A percentile compares a stretch with the other conserved stretches of the same genome.
These are phyloP conservation scores for Hibiscus mutabilis DNA, from an alignment of 345 rosid species.

Conservation along the genomic window DNA sequence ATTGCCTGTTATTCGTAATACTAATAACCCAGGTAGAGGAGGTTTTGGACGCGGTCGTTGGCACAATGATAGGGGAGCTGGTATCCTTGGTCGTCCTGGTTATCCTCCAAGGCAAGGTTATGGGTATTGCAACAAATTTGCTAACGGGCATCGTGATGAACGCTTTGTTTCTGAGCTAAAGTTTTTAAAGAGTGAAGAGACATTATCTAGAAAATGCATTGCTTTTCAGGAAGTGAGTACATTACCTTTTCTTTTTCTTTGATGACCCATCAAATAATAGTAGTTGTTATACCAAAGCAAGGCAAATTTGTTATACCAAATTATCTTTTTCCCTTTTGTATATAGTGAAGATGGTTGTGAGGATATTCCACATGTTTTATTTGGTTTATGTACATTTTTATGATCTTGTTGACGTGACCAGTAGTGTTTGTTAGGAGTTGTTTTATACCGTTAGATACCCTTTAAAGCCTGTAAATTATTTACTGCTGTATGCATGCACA, in stretches of 20 bases:
- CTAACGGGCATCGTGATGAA: conserved; percentile 76
- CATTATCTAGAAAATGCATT: conserved; percentile 68
- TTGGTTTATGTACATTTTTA: not conserved
- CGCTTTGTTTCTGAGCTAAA: conserved; percentile 85
- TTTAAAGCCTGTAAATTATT: not conserved
- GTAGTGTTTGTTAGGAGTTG: not conserved
- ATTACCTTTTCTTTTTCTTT: not conserved
- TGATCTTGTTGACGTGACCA: not conserved
- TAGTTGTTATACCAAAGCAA: not conserved
- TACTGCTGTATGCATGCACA: not conserved
- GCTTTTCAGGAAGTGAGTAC: conserved; percentile 77
- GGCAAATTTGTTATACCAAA: not conserved
- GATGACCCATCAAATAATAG: not conserved
- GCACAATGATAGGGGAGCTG: conserved; percentile 81
- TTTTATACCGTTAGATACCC: not conserved
- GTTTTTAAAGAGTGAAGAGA: conserved; percentile 81
- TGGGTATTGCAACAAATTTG: conserved; percentile 62
- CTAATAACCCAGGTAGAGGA: conserved; percentile 56
- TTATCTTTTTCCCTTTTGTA: not conserved
- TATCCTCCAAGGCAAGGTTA: conserved; percentile 66
- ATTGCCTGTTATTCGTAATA: conserved; percentile 52
- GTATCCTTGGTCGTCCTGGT: conserved; percentile 91
- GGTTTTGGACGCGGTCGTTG: conserved; percentile 78
- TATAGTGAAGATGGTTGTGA: not conserved
- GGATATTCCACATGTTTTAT: not conserved